These are phyloP conservation scores for Phanerodontia chrysosporium DNA, from an alignment of 768 basidiomycete genomes.

Conservation along the genomic window DNA sequence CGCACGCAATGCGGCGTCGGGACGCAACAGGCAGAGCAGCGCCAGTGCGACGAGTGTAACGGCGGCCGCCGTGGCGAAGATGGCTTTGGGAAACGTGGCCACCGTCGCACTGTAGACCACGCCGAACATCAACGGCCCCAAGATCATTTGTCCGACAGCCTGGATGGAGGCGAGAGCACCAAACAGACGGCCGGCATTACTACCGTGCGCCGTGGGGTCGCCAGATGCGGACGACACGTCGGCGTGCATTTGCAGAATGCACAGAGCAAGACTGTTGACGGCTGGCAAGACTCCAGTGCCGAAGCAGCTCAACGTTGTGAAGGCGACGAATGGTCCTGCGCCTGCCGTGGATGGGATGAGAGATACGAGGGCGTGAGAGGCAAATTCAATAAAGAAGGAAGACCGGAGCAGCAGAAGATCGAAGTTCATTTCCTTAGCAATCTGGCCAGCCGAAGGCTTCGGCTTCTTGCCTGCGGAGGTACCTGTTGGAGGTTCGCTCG, in stretches of 20 bases:
- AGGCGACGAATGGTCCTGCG: slow-evolving; percentile 43
- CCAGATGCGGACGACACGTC: slow-evolving; percentile 10
- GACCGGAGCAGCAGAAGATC: slow-evolving; percentile 62
- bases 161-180: slow-evolving; percentile 68
- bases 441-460: slow-evolving; percentile 44
- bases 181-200: slow-evolving; percentile 51
- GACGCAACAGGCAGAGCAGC: slow-evolving; percentile 40
- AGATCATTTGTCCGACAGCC: slow-evolving; percentile 60
- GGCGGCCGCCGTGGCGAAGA: slow-evolving; percentile 58
- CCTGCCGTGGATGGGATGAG: slow-evolving; percentile 44
- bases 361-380: slow-evolving; percentile 60
- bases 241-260: slow-evolving; percentile 39
- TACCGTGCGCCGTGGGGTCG: slow-evolving; percentile 34
- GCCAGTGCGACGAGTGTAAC: slow-evolving; percentile 48
- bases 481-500: background rate
- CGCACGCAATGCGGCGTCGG: slow-evolving; percentile 21
- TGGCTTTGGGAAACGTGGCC: slow-evolving; percentile 58
- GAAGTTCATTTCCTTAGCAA: slow-evolving; percentile 60
- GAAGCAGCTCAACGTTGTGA: slow-evolving; percentile 60
- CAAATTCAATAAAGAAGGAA: slow-evolving; percentile 64
- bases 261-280: slow-evolving; percentile 69
- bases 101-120: slow-evolving; percentile 63
- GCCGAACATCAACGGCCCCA: slow-evolving; percentile 63
- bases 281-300: slow-evolving; percentile 69
- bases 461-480: slow-evolving; percentile 25